phyloP scores from a whole-genome alignment of 2,329 filamentous ascomycete species.

The Mycosphaerella sp. region DNA sequence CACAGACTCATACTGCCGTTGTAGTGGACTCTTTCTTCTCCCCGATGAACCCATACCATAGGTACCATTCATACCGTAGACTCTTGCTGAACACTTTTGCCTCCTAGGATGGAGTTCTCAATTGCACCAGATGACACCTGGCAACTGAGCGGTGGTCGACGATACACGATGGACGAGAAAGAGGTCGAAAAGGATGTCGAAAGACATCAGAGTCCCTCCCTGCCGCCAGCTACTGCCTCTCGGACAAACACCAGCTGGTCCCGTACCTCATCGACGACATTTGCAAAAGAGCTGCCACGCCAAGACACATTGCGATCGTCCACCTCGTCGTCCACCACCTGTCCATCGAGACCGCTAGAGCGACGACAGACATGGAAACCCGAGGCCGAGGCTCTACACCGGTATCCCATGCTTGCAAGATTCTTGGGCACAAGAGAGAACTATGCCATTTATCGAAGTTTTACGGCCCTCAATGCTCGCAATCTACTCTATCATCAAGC shows the following conservation, averaged over 20 bases:
- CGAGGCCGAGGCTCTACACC: slow-evolving; percentile 17
- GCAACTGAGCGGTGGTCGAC: not conserved
- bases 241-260: slow-evolving; percentile 6
- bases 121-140: not conserved
- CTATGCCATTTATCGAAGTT: slow-evolving; percentile 24
- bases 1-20: too few species aligned
- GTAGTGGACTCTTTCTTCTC: too few species aligned
- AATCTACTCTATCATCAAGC: slow-evolving; percentile 27
- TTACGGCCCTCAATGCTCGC: slow-evolving; percentile 22
- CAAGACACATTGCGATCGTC: slow-evolving; percentile 11
- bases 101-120: not conserved
- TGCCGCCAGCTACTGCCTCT: not conserved
- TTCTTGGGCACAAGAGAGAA: slow-evolving; percentile 17
- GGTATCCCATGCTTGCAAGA: slow-evolving; percentile 21
- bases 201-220: not conserved
- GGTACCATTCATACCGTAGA: too few species aligned
- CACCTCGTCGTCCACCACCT: not conserved
- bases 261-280: slow-evolving; percentile 2
- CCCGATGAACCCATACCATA: too few species aligned
- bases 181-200: not conserved
- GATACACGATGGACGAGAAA: not conserved
- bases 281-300: slow-evolving; percentile 10
- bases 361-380: slow-evolving; percentile 10
- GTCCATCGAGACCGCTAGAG: slow-evolving; percentile 6
- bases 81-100: too few species aligned